Evolutionary conservation across 371 early-diverging fungal genomes (phyloP).

Genomic region (Nosema muscidifuracis): DNA sequence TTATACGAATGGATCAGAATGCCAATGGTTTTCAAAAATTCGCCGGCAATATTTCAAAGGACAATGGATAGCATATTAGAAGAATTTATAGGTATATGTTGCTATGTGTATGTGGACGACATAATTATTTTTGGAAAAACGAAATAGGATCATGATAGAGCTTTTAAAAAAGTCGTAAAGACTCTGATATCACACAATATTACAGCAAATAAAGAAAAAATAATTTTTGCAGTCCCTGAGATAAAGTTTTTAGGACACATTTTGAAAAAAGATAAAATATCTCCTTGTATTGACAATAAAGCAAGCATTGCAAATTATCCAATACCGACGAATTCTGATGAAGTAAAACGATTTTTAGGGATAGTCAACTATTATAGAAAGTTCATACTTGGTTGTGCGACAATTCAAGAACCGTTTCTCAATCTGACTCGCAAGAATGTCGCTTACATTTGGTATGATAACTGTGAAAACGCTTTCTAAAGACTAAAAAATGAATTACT

Average conservation of each 20-base stretch:
- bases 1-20: conserved; percentile 44
- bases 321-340: background rate
- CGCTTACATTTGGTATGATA: too few species aligned
- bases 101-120: conserved; percentile 37
- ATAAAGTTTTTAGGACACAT: conserved; percentile 39
- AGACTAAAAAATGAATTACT: too few species aligned
- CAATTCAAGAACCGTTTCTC: too few species aligned
- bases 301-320: background rate
- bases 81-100: conserved; percentile 16
- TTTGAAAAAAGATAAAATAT: background rate
- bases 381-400: too few species aligned
- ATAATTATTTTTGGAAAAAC: conserved; percentile 5
- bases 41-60: conserved; percentile 43
- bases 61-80: conserved; percentile 12
- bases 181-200: background rate
- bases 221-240: background rate
- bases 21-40: conserved; percentile 43
- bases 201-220: conserved; percentile 30
- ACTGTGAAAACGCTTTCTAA: too few species aligned
- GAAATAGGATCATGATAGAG: conserved; percentile 33
- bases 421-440: too few species aligned
- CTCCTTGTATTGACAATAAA: conserved; percentile 1
- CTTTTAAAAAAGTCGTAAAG: conserved; percentile 4
- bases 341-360: too few species aligned
- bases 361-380: too few species aligned